A percentile compares a stretch with the other conserved stretches of the same genome.
These are phyloP conservation scores for Hura crepitans DNA, from an alignment of 441 rosid genomes.

Conservation along the genomic window DNA sequence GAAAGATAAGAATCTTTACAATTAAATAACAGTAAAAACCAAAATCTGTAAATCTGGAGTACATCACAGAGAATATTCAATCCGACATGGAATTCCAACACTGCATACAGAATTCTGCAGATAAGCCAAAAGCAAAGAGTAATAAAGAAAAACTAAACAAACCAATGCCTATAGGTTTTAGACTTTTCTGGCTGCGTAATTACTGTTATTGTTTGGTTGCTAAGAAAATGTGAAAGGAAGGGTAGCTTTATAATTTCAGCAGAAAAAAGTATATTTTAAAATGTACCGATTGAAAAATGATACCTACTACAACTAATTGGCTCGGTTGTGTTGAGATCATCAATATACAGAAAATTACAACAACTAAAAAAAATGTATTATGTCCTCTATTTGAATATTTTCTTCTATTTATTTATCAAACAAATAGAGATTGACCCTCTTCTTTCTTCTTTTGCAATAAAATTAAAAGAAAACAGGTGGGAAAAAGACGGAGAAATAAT, in stretches of 20 bases:
- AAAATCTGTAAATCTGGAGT: constrained; percentile 37
- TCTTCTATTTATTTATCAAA: not conserved
- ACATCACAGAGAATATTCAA: constrained; percentile 41
- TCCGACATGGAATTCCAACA: constrained; percentile 62
- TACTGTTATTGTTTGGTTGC: constrained; percentile 27
- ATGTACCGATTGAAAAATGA: not conserved
- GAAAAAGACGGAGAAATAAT: not conserved
- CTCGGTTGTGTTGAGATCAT: not conserved
- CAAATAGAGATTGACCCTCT: constrained; percentile 9
- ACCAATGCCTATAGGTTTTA: constrained; percentile 16
- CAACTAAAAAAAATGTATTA: not conserved
- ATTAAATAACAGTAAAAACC: constrained; percentile 40
- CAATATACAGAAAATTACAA: constrained; percentile 4
- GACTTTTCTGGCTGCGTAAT: constrained; percentile 18
- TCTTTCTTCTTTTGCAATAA: too few species aligned
- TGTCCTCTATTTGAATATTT: not conserved
- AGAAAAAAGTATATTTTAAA: not conserved
- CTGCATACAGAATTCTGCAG: constrained; percentile 23
- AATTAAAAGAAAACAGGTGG: too few species aligned
- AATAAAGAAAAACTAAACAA: constrained; percentile 18
- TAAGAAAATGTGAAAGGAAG: constrained; percentile 29
- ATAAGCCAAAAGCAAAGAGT: constrained; percentile 19
- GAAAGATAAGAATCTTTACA: constrained; percentile 35
- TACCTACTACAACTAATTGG: constrained; percentile 8
- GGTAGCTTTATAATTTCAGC: constrained; percentile 13